phyloP scores from a whole-genome alignment of 1,139 yeast genomes.

The Pichia sp. region DNA sequence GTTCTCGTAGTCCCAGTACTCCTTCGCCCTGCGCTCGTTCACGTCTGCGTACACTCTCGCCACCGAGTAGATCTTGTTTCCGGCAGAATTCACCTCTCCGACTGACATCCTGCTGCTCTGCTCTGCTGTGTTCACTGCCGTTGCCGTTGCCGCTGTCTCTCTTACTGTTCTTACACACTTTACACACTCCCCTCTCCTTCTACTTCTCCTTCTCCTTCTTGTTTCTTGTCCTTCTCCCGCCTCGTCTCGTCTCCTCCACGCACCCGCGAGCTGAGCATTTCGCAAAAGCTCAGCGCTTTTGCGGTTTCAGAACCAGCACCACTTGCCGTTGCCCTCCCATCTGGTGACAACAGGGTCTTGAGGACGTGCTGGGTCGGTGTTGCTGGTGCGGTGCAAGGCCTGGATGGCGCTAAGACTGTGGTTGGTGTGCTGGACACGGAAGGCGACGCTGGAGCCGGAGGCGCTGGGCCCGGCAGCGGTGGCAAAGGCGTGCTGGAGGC shows the following conservation, averaged over 20 bases:
- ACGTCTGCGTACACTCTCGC: slow-evolving; percentile 89
- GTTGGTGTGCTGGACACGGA: neutral
- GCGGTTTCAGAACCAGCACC: slow-evolving; percentile 28
- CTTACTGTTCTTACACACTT: neutral
- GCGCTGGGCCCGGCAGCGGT: neutral
- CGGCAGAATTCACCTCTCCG: slow-evolving; percentile 12
- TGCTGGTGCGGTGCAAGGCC: neutral
- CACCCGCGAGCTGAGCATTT: neutral
- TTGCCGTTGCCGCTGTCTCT: neutral
- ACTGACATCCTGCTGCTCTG: neutral
- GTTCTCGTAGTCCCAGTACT: slow-evolving; percentile 90
- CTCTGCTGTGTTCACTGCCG: neutral
- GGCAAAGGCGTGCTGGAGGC: neutral
- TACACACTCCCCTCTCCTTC: neutral
- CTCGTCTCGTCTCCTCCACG: neutral
- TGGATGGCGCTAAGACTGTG: slow-evolving; percentile 5
- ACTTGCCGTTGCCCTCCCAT: slow-evolving; percentile 29
- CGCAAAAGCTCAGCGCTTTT: slow-evolving; percentile 1
- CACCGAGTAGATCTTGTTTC: slow-evolving; percentile 48
- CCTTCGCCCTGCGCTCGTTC: slow-evolving; percentile 69
- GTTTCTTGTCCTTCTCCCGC: neutral
- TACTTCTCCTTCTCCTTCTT: neutral
- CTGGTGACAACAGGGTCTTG: neutral
- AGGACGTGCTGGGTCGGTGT: too few species aligned
- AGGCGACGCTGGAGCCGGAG: neutral